Evolutionary conservation across 495 filamentous ascomycete genomes (phyloP).

Genomic region (Antarctomyces pellizariae): DNA sequence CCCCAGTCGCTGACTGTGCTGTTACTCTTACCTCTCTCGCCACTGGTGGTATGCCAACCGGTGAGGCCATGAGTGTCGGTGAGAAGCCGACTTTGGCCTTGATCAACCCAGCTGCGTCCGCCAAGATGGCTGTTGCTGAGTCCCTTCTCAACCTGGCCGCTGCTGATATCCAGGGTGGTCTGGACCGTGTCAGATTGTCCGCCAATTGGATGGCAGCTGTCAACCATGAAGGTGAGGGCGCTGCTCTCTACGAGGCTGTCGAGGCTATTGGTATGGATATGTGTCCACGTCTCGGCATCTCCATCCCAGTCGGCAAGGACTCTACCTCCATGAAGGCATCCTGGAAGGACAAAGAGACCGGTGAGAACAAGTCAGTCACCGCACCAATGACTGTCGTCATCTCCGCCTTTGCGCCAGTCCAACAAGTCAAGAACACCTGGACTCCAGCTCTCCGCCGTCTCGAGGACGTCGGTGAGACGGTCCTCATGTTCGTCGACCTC

Average conservation of each 20-base stretch:
- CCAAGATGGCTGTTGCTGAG: conserved; percentile 90
- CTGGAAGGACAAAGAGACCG: conserved; percentile 56
- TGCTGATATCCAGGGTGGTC: conserved; percentile 52
- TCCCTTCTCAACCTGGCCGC: conserved; percentile 80
- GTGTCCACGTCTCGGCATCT: conserved; percentile 56
- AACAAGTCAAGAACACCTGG: conserved; percentile 67
- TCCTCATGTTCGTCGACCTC: conserved; percentile 81
- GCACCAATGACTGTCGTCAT: conserved; percentile 79
- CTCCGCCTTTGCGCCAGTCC: conserved; percentile 68
- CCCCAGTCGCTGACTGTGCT: conserved; percentile 81
- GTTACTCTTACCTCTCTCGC: conserved; percentile 70
- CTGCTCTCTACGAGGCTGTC: conserved; percentile 83
- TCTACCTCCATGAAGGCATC: conserved; percentile 98
- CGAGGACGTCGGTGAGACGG: conserved; percentile 74
- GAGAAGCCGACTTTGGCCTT: conserved; percentile 80
- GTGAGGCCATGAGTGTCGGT: conserved; percentile 93
- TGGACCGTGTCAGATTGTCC: conserved; percentile 62
- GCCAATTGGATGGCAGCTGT: conserved; percentile 98
- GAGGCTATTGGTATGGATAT: conserved; percentile 83
- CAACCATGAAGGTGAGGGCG: conserved; percentile 81
- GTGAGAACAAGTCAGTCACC: conserved; percentile 59
- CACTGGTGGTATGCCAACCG: conserved; percentile 39
- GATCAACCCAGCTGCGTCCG: conserved; percentile 80
- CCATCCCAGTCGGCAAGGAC: conserved; percentile 92
- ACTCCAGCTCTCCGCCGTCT: conserved; percentile 63